A percentile compares a stretch with the other conserved stretches of the same genome.
Conservation (phyloP, 2,329 filamentous ascomycete species). For the Aspergillus puulaauensis region DNA sequence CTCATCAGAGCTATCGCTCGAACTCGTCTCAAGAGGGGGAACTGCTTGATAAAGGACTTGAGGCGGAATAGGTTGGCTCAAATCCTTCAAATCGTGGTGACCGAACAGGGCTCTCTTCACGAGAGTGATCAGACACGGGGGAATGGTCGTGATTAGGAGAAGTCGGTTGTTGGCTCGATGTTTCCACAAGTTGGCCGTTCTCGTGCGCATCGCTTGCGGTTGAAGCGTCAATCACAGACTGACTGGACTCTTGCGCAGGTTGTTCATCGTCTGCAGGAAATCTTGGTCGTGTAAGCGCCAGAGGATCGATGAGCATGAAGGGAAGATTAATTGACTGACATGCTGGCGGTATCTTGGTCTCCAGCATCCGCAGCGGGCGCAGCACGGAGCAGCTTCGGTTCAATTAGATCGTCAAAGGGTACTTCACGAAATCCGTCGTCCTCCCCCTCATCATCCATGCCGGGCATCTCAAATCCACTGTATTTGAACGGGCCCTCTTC, state of each 20-base stretch:
- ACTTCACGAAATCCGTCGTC: constrained; percentile 64
- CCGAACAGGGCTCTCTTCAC: neutral
- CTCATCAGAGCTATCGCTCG: constrained; percentile 3
- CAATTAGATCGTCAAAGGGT: constrained; percentile 62
- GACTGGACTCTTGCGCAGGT: constrained; percentile 21
- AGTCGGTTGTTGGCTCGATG: neutral
- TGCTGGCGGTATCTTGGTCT: constrained; percentile 33
- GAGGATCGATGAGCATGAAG: constrained; percentile 18
- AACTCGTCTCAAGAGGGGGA: neutral
- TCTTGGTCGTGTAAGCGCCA: constrained; percentile 33
- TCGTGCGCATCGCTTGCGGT: neutral
- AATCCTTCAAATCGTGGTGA: constrained; percentile 25
- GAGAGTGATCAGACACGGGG: neutral
- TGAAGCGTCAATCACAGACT: constrained; percentile 4
- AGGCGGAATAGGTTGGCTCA: constrained; percentile 1
- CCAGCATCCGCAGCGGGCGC: constrained; percentile 28
- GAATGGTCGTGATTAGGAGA: neutral
- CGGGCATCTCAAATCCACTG: constrained; percentile 73
- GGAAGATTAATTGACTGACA: constrained; percentile 39
- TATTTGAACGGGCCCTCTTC: constrained; percentile 69
- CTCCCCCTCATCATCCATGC: constrained; percentile 55
- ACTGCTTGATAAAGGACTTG: neutral
- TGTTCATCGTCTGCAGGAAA: constrained; percentile 26
- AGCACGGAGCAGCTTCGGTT: constrained; percentile 63
- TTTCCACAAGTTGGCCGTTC: neutral